Percentiles rank a stretch among this genome's conserved stretches.
Conservation (phyloP, 2,329 filamentous ascomycete species). For the Epichloe hybrida region DNA sequence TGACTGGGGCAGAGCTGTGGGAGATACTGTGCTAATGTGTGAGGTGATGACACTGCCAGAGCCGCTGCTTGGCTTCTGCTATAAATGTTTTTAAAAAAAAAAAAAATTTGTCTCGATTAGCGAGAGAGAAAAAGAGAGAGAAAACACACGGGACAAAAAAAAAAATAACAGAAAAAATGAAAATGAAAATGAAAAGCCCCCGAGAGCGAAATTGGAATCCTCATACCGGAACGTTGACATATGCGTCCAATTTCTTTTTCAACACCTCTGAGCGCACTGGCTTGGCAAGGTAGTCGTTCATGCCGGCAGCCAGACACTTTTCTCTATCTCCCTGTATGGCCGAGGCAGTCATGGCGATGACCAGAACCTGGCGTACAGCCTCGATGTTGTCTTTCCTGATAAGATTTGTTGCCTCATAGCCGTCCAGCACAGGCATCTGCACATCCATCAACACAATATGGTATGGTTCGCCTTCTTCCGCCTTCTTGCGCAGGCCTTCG, state of each 20-base stretch:
- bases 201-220: not conserved
- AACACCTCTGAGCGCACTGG: slow-evolving; percentile 82
- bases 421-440: slow-evolving; percentile 88
- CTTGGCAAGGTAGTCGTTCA: slow-evolving; percentile 96
- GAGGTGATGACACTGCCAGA: not conserved
- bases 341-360: slow-evolving; percentile 94
- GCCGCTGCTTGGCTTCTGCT: not conserved
- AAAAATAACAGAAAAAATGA: too few relatives aligned
- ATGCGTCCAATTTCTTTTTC: slow-evolving; percentile 62
- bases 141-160: too few relatives aligned
- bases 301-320: slow-evolving; percentile 87
- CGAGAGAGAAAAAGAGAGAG: not conserved
- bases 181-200: too few relatives aligned
- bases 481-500: slow-evolving; percentile 65
- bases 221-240: slow-evolving; percentile 28
- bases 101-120: not conserved
- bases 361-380: slow-evolving; percentile 66
- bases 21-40: slow-evolving; percentile 6
- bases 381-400: slow-evolving; percentile 66
- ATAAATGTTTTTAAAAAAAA: not conserved
- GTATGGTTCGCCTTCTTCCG: slow-evolving; percentile 61
- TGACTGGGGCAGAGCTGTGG: slow-evolving; percentile 9
- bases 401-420: slow-evolving; percentile 78
- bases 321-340: slow-evolving; percentile 91
- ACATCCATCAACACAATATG: slow-evolving; percentile 93